Evolutionary conservation across 768 basidiomycete species (phyloP), one percentile per base, ranked within the genome.

Genomic region (Leccinum variicolor): DNA sequence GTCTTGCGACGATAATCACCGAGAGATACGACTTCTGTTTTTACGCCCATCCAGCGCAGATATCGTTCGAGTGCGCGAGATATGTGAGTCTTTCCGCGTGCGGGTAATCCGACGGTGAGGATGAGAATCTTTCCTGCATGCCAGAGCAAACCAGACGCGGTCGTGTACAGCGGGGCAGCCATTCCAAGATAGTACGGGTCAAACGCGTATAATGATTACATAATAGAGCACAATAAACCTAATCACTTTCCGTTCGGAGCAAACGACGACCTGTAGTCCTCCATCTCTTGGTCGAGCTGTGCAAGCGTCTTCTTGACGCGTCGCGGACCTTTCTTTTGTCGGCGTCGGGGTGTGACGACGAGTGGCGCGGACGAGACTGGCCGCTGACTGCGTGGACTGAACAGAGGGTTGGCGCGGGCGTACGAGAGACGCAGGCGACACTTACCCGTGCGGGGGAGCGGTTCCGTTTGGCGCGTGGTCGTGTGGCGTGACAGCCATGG

Each of bases 91-190:
- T 97, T 97, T 33, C 94, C 94, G 53, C 94, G 84, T 1, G 96
- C 95, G 47, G 95, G 95, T 3, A 98, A 80, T 9, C 96, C 96
- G 54, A 98, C 89, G 19, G 94, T 92, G 56, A 94, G 78, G 48
- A 97, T 87, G 23, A 98, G 79, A 69, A 98, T 97, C 76, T 98
- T 94, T 63, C 96, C 96, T 9, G 95, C 95, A 71, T 94, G 92
- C 69, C 87, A 94, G 43, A 94, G 83, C 26, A 92, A 79, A 13
- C 90, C 90, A 54, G 89, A 92, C 46, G 83, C 93, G 10, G 95
- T 98, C 7, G 91, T 94, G 72, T 97, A 98, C 48, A 98, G 76
- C 3, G 95, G 95, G n/a, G 94, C 95, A 15, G 89, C 92, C 94
- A 96, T 67, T 11, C 2, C 31, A 33, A 33, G 13, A 6, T 41